Conservation (phyloP, 2,329 filamentous ascomycete species). For the Myriosclerotinia duriaeana region DNA sequence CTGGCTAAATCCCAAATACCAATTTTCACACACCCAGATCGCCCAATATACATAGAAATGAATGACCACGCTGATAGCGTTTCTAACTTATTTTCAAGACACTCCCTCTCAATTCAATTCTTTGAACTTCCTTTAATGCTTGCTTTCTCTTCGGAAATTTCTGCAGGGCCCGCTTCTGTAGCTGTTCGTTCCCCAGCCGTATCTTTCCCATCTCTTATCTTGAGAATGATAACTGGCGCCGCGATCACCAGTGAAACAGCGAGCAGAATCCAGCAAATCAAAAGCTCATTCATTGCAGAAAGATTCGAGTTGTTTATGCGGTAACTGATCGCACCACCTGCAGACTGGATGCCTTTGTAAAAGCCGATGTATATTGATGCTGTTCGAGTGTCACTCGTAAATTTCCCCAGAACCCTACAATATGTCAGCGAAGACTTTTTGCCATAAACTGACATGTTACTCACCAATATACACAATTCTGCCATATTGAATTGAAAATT, state of each 20-base stretch:
- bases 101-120: neutral
- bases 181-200: constrained; percentile 1
- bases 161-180: neutral
- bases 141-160: neutral
- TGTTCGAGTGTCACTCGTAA: constrained; percentile 86
- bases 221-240: constrained; percentile 72
- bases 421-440: neutral
- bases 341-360: constrained; percentile 87
- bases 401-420: constrained; percentile 76
- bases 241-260: constrained; percentile 70
- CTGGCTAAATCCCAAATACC: neutral
- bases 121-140: neutral
- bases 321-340: constrained; percentile 72
- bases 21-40: neutral
- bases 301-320: constrained; percentile 61
- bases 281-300: constrained; percentile 71
- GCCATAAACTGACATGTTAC: constrained; percentile 32
- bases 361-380: constrained; percentile 85
- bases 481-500: constrained; percentile 83
- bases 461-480: constrained; percentile 83
- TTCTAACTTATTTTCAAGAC: neutral
- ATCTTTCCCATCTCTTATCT: constrained; percentile 48
- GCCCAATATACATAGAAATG: constrained; percentile 5
- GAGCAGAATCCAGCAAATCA: constrained; percentile 71
- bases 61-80: neutral